Evolutionary conservation across 805 yeast genomes (phyloP).

Genomic region (Pichia cabralensis): DNA sequence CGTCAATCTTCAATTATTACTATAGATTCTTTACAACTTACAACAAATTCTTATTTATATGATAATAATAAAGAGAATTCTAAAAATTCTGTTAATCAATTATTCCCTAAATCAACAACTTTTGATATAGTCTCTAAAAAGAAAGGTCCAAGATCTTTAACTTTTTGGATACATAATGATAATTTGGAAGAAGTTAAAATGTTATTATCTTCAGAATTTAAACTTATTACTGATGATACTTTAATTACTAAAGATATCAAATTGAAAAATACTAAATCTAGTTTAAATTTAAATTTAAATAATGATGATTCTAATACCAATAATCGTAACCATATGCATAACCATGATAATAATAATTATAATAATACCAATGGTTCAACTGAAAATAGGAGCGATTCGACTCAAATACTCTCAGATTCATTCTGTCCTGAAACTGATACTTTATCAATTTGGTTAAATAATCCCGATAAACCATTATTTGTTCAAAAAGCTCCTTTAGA

Average conservation of each 20-base stretch:
- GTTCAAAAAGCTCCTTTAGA: slow-evolving; percentile 1
- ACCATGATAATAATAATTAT: too few relatives aligned
- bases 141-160: slow-evolving; percentile 27
- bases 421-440: slow-evolving; percentile 24
- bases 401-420: slow-evolving; percentile 6
- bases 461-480: slow-evolving; percentile 17
- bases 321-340: too few relatives aligned
- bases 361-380: neutral
- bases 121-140: slow-evolving; percentile 29
- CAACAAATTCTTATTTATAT: slow-evolving; percentile 5
- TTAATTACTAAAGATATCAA: slow-evolving; percentile 16
- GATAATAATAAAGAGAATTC: neutral
- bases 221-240: slow-evolving; percentile 26
- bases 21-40: slow-evolving; percentile 16
- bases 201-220: slow-evolving; percentile 34
- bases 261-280: slow-evolving; percentile 15
- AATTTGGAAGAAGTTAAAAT: slow-evolving; percentile 46
- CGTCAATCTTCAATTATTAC: slow-evolving; percentile 13
- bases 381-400: neutral
- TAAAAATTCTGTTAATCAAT: slow-evolving; percentile 2
- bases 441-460: slow-evolving; percentile 23
- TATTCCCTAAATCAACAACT: slow-evolving; percentile 19
- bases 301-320: neutral
- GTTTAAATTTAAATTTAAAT: slow-evolving; percentile 8
- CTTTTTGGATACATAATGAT: slow-evolving; percentile 52